phyloP scores from a whole-genome alignment of 192 early-diverging fungal species.

The Mortierella hygrophila region DNA sequence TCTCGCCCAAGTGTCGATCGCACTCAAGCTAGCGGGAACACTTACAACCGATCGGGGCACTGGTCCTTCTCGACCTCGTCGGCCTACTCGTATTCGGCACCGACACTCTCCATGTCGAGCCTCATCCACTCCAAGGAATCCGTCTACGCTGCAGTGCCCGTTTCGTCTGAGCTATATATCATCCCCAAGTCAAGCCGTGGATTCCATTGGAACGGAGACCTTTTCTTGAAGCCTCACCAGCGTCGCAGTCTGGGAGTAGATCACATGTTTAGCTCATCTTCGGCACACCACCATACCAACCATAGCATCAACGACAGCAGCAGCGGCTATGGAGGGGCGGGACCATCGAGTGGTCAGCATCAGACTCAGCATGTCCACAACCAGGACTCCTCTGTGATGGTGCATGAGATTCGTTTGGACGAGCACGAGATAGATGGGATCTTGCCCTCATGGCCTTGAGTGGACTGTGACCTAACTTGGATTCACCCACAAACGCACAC shows the following conservation, averaged over 20 bases:
- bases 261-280: conserved; percentile 29
- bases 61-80: conserved; percentile 15
- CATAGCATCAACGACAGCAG: conserved; percentile 11
- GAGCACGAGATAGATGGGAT: conserved; percentile 42
- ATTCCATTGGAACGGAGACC: conserved; percentile 53
- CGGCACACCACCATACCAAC: background rate
- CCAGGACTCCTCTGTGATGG: conserved; percentile 28
- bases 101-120: conserved; percentile 7
- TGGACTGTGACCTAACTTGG: background rate
- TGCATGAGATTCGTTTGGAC: conserved; percentile 47
- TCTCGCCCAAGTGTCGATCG: background rate
- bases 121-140: conserved; percentile 38
- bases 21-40: background rate
- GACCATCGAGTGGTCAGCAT: conserved; percentile 11
- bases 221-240: conserved; percentile 52
- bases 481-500: background rate
- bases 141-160: conserved; percentile 43
- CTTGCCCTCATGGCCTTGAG: conserved; percentile 40
- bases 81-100: background rate
- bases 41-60: conserved; percentile 16
- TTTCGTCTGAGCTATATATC: conserved; percentile 45
- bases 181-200: conserved; percentile 52
- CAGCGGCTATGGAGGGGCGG: background rate
- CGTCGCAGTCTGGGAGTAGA: conserved; percentile 44
- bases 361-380: conserved; percentile 21